Conservation (phyloP, 768 basidiomycete species). For the Psilocybe tampanensis region DNA sequence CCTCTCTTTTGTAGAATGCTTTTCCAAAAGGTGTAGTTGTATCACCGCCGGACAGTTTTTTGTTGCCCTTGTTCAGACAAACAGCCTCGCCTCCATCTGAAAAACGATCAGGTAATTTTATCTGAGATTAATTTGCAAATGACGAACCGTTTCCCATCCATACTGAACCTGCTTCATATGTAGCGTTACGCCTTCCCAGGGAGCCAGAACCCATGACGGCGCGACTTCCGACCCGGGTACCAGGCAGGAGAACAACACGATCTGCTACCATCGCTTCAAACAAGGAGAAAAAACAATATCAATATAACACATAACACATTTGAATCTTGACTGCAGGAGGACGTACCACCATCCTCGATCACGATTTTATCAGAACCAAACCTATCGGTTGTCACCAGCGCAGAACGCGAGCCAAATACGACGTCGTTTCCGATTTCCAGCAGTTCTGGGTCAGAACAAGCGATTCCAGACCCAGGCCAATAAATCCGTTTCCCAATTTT, state of each 20-base stretch:
- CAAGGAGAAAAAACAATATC: too few species aligned
- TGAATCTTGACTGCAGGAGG: neutral
- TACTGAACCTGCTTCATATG: conserved; percentile 44
- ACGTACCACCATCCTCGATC: conserved; percentile 40
- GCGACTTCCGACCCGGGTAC: conserved; percentile 37
- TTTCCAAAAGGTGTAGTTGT: conserved; percentile 44
- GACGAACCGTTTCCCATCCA: conserved; percentile 48
- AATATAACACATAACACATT: neutral
- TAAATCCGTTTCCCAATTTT: conserved; percentile 50
- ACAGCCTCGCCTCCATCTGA: conserved; percentile 43
- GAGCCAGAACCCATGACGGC: conserved; percentile 53
- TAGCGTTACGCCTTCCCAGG: conserved; percentile 40
- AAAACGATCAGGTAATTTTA: neutral
- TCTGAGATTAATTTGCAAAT: neutral
- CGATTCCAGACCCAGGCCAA: conserved; percentile 49
- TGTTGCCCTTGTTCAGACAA: conserved; percentile 31
- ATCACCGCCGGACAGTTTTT: conserved; percentile 25
- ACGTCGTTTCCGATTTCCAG: conserved; percentile 52
- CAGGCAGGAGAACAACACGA: conserved; percentile 47
- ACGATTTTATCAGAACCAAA: conserved; percentile 40
- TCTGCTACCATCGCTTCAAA: conserved; percentile 50
- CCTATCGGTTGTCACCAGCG: conserved; percentile 45
- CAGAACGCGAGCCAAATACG: conserved; percentile 48
- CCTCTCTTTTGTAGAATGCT: conserved; percentile 43
- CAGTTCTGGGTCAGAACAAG: conserved; percentile 49